Evolutionary conservation across 495 filamentous ascomycete genomes (phyloP).

Genomic region (Penicillium tannophilum): DNA sequence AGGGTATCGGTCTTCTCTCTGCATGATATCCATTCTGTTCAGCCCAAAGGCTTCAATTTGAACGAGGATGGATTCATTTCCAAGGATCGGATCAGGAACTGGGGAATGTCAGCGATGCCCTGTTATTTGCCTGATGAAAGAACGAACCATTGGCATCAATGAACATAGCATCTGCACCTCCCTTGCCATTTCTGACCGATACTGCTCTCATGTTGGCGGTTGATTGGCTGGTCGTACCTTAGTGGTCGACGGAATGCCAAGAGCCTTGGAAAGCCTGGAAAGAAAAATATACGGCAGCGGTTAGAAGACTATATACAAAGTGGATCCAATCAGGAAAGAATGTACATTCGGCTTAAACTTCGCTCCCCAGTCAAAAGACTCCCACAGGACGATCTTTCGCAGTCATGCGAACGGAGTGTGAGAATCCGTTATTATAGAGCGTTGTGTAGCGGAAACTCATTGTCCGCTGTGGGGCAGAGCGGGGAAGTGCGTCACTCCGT

Average conservation of each 20-base stretch:
- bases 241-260: background rate
- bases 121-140: too few relatives aligned
- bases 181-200: background rate
- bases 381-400: too few relatives aligned
- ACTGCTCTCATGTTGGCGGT: background rate
- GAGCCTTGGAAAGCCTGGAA: background rate
- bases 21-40: background rate
- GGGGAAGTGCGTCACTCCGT: slow-evolving; percentile 1
- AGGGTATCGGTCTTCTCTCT: background rate
- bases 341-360: too few relatives aligned
- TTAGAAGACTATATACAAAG: too few relatives aligned
- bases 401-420: background rate
- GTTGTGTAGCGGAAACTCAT: background rate
- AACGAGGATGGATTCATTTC: background rate
- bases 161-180: background rate
- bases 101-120: background rate
- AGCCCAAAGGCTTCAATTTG: background rate
- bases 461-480: slow-evolving; percentile 1
- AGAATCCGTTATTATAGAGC: background rate
- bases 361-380: too few relatives aligned
- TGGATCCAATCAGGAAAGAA: too few relatives aligned
- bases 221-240: background rate
- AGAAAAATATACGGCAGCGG: background rate
- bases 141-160: slow-evolving; percentile 1
- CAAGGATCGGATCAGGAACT: background rate